These are phyloP conservation scores for Sonneratia alba DNA, from an alignment of 345 rosid species.

Conservation along the genomic window DNA sequence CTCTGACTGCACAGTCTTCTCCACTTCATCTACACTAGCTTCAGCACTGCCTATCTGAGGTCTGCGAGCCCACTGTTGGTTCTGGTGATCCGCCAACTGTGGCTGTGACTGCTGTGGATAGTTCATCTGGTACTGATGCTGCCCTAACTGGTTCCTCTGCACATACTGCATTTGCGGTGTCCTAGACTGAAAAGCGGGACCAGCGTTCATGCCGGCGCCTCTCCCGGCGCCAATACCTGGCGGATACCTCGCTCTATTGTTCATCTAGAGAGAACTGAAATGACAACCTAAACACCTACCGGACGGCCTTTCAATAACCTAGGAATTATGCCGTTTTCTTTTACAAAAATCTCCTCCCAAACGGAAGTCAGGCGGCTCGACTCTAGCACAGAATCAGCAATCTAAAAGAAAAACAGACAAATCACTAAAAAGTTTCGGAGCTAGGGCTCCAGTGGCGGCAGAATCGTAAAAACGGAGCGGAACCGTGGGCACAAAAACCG, in stretches of 20 bases:
- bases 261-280: slow-evolving; percentile 16
- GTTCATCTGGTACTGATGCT: slow-evolving; percentile 5
- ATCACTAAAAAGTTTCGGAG: background rate
- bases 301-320: slow-evolving; percentile 5
- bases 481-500: slow-evolving; percentile 12
- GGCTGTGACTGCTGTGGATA: slow-evolving; percentile 1
- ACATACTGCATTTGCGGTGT: slow-evolving; percentile 26
- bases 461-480: slow-evolving; percentile 4
- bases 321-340: background rate
- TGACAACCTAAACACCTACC: slow-evolving; percentile 25
- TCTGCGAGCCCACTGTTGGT: slow-evolving; percentile 16
- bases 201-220: slow-evolving; percentile 27
- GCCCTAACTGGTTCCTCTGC: slow-evolving; percentile 15
- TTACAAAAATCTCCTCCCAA: background rate
- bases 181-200: slow-evolving; percentile 36
- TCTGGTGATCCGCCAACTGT: slow-evolving; percentile 13
- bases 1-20: slow-evolving; percentile 77
- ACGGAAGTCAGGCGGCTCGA: background rate
- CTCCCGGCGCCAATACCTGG: slow-evolving; percentile 66
- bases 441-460: slow-evolving; percentile 4
- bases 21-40: slow-evolving; percentile 36
- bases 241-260: slow-evolving; percentile 74
- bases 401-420: background rate
- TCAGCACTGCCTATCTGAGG: slow-evolving; percentile 8
- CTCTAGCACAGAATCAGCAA: background rate